phyloP scores from a whole-genome alignment of 768 basidiomycete species.

The Rhizopogon vinicolor region DNA sequence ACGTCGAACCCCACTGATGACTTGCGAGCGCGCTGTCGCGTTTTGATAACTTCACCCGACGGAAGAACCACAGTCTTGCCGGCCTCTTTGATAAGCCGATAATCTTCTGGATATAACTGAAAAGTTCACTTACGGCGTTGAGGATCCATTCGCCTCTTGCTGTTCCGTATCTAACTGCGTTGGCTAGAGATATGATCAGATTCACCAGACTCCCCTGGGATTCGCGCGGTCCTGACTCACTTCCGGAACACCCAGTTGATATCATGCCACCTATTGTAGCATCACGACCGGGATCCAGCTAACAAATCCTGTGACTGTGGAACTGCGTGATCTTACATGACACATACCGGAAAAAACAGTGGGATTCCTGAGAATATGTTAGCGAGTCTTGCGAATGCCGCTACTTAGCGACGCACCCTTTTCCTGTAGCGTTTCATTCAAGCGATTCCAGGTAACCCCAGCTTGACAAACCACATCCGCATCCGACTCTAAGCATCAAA shows the following conservation, averaged over 20 bases:
- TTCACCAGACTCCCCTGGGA: not conserved
- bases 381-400: not conserved
- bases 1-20: constrained; percentile 80
- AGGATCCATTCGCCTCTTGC: constrained; percentile 82
- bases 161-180: constrained; percentile 77
- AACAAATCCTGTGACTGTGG: not conserved
- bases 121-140: constrained; percentile 49
- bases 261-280: constrained; percentile 82
- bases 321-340: not conserved
- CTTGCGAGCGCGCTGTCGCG: constrained; percentile 69
- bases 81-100: not conserved
- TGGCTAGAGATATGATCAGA: constrained; percentile 35
- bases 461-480: constrained; percentile 69
- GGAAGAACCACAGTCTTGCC: constrained; percentile 74
- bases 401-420: constrained; percentile 28
- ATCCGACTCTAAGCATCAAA: constrained; percentile 45
- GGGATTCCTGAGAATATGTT: constrained; percentile 9
- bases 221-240: constrained; percentile 34
- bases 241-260: constrained; percentile 76
- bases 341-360: constrained; percentile 11
- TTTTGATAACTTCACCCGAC: constrained; percentile 79
- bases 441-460: constrained; percentile 71
- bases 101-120: not conserved
- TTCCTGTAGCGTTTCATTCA: constrained; percentile 60
- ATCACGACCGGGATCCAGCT: constrained; percentile 13